Evolutionary conservation across 208 protist genomes (phyloP), one percentile per base, ranked within the genome.

Genomic region (Crithidia thermophila): DNA sequence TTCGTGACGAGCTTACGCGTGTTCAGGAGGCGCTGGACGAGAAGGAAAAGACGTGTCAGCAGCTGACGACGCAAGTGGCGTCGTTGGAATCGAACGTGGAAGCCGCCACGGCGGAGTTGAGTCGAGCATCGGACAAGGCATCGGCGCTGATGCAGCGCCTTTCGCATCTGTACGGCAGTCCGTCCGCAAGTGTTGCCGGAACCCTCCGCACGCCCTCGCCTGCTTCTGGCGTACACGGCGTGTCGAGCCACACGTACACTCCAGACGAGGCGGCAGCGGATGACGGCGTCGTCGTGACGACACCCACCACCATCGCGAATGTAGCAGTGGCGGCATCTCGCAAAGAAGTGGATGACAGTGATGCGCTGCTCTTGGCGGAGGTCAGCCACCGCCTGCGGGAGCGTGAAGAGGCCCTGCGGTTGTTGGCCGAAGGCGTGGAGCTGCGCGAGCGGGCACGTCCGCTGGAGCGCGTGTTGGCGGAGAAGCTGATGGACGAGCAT

Each of bases 361-460:
- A 67, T 23, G 67, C 39, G 9, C 9, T 3, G 27, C 33, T 73
- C 16, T 3, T 73, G 8, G 67, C 47, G 0, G 67, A 73, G 39
- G 67, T 67, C 5, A 20, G 50, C 0, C 37, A 50, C 28, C 46
- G 58, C 2, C 58, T 67, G 30, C 51, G 23, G 3, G 57, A 73
- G 34, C 50, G 67, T 1, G 67, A 43, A 4, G 51, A 65, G 47
- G 56, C 46, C 11, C 58, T 66, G 67, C 67, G 67, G 16, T 50
- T 66, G 13, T 18, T 66, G 11, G 67, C 67, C 6, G 58, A 61
- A n/a, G 57, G 56, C 31, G 50, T 73, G 18, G 31, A 61, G 39
- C 59, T 73, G 37, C 58, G 67, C 20, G 67, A 73, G 40, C 42
- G 58, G 1, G 40, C 58, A 4, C 67, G 67, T 13, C 67, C 67